phyloP scores from a whole-genome alignment of 1,284 basidiomycete species.

The Leccinum colubrinum region DNA sequence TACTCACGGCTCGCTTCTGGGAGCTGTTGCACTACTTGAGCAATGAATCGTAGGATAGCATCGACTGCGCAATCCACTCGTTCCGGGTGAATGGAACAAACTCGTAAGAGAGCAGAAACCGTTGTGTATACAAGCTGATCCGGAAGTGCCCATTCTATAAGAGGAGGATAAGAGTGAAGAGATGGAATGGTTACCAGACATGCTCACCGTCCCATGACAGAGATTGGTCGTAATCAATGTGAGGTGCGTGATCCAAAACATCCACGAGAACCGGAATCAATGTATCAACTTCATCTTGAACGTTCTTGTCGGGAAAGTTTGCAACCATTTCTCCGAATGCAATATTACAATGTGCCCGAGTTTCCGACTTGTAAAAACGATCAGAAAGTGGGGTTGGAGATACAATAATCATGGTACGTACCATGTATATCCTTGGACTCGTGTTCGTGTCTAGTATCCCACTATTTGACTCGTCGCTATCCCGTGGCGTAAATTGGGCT shows the following conservation, averaged over 20 bases:
- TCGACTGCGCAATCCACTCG: conserved; percentile 48
- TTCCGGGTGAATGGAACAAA: conserved; percentile 54
- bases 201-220: conserved; percentile 73
- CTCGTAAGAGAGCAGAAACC: conserved; percentile 67
- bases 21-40: conserved; percentile 55
- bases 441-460: neutral
- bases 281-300: conserved; percentile 47
- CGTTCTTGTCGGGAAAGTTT: conserved; percentile 56
- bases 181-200: neutral
- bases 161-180: conserved; percentile 12
- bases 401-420: conserved; percentile 7
- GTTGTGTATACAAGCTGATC: conserved; percentile 80
- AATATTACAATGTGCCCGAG: conserved; percentile 71
- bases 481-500: conserved; percentile 39
- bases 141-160: conserved; percentile 73
- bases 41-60: conserved; percentile 62
- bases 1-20: conserved; percentile 53
- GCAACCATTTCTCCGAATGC: conserved; percentile 74
- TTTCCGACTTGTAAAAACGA: conserved; percentile 43
- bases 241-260: conserved; percentile 67
- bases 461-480: neutral
- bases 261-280: conserved; percentile 59
- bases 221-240: conserved; percentile 72
- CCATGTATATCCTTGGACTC: conserved; percentile 23
- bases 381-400: conserved; percentile 11